Percentiles rank a stretch among this genome's conserved stretches.
Conservation (phyloP, 2,329 filamentous ascomycete species). For the Colletotrichum ledebouriae region DNA sequence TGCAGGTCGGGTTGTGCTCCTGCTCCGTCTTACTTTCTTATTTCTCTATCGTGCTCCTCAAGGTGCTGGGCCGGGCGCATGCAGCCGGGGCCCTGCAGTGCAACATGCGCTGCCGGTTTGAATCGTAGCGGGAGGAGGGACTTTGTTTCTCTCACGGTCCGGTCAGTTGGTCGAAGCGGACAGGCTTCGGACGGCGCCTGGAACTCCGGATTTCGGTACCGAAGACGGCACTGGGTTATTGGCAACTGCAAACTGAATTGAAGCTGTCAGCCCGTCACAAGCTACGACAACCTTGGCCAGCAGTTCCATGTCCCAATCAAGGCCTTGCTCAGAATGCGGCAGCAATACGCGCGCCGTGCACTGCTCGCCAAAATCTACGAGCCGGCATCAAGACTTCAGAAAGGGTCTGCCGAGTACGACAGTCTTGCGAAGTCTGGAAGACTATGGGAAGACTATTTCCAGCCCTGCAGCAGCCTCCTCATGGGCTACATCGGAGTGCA, state of each 20-base stretch:
- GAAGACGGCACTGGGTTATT: slow-evolving; percentile 1
- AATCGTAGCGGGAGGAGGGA: not conserved
- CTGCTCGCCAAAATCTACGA: slow-evolving; percentile 36
- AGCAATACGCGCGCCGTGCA: slow-evolving; percentile 21
- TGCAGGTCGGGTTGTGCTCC: slow-evolving; percentile 3
- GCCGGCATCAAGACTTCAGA: slow-evolving; percentile 20
- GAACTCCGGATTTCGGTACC: slow-evolving; percentile 13
- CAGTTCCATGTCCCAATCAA: not conserved
- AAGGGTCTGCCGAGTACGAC: slow-evolving; percentile 42
- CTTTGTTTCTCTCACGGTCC: not conserved
- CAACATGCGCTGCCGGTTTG: not conserved
- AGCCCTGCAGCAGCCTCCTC: slow-evolving; percentile 36
- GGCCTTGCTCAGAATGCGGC: not conserved
- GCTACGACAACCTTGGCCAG: too few relatives aligned
- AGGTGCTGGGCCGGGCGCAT: not conserved
- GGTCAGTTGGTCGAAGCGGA: slow-evolving; percentile 14
- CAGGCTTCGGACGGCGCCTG: slow-evolving; percentile 5
- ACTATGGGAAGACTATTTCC: slow-evolving; percentile 45
- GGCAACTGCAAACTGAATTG: slow-evolving; percentile 1
- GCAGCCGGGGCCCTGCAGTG: slow-evolving; percentile 7
- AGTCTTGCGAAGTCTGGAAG: slow-evolving; percentile 43
- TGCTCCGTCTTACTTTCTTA: not conserved
- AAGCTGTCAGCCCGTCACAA: not conserved
- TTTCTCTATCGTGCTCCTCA: not conserved
- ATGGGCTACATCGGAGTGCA: slow-evolving; percentile 26